phyloP scores from a whole-genome alignment of 176 grass and related monocot species.

The Typha latifolia region DNA sequence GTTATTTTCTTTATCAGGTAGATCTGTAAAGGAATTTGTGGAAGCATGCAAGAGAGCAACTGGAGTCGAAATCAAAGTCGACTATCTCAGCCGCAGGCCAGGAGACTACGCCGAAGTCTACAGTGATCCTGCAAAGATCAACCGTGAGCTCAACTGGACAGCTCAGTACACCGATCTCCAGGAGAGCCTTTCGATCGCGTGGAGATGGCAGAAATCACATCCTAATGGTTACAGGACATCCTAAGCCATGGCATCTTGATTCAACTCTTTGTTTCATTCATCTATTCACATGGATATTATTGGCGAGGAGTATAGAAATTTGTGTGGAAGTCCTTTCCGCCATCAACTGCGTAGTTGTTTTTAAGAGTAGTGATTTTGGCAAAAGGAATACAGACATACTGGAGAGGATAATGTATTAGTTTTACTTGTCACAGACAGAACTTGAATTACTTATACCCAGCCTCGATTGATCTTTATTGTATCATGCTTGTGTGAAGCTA shows the following conservation, averaged over 20 bases:
- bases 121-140: slow-evolving; percentile 86
- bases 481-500: too few species aligned
- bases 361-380: too few species aligned
- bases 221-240: slow-evolving; percentile 48
- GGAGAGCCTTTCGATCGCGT: slow-evolving; percentile 67
- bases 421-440: too few species aligned
- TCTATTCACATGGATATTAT: too few species aligned
- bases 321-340: neutral
- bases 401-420: too few species aligned
- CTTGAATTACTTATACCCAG: too few species aligned
- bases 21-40: slow-evolving; percentile 92
- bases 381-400: too few species aligned
- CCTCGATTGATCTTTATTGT: too few species aligned
- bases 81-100: slow-evolving; percentile 55
- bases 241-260: slow-evolving; percentile 15
- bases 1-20: slow-evolving; percentile 51
- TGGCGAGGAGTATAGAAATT: neutral
- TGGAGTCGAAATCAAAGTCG: slow-evolving; percentile 62
- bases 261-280: neutral
- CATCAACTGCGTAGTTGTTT: neutral
- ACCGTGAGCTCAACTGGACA: slow-evolving; percentile 69
- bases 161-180: slow-evolving; percentile 66
- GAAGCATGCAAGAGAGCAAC: slow-evolving; percentile 84
- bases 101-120: slow-evolving; percentile 94
- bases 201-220: slow-evolving; percentile 92